Percentiles rank a stretch among this genome's conserved stretches.
These are phyloP conservation scores for Leishmania aethiopica DNA, from an alignment of 208 protist species.

Conservation along the genomic window DNA sequence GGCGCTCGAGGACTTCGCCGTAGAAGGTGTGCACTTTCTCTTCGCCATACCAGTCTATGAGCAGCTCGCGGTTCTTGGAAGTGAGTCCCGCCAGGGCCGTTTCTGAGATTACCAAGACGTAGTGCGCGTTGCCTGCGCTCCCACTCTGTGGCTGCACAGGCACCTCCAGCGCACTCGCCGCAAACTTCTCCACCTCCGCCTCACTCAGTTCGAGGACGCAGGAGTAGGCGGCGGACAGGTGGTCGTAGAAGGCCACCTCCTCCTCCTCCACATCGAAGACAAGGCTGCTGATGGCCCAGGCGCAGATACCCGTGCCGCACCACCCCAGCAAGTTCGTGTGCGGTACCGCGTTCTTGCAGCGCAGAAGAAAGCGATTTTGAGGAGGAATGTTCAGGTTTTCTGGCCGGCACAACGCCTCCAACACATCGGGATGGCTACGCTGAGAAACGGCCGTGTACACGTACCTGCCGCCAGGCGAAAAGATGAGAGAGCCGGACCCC, in stretches of 20 bases:
- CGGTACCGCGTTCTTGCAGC: conserved; percentile 28
- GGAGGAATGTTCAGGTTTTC: conserved; percentile 77
- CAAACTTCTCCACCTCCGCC: conserved; percentile 62
- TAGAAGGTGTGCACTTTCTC: conserved; percentile 68
- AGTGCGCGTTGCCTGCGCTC: conserved; percentile 9
- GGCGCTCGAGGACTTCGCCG: conserved; percentile 60
- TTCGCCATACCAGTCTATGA: conserved; percentile 67
- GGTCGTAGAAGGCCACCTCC: conserved; percentile 58
- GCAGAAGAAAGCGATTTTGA: conserved; percentile 65
- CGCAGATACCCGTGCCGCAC: conserved; percentile 80
- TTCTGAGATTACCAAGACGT: conserved; percentile 63
- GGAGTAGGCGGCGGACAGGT: conserved; percentile 53
- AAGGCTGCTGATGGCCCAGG: conserved; percentile 63
- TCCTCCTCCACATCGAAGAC: conserved; percentile 55
- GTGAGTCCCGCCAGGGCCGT: conserved; percentile 41
- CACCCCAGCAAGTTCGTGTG: conserved; percentile 84
- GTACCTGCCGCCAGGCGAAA: conserved; percentile 64
- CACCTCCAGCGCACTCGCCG: conserved; percentile 65
- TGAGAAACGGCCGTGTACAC: conserved; percentile 71
- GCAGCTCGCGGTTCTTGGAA: conserved; percentile 26
- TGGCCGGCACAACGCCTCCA: conserved; percentile 55
- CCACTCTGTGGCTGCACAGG: conserved; percentile 5
- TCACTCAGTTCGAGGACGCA: conserved; percentile 62
- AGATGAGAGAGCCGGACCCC: conserved; percentile 63
- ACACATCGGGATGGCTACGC: conserved; percentile 59